Evolutionary conservation across 1,284 basidiomycete species (phyloP).

Genomic region (Sanghuangporus sanghuang): DNA sequence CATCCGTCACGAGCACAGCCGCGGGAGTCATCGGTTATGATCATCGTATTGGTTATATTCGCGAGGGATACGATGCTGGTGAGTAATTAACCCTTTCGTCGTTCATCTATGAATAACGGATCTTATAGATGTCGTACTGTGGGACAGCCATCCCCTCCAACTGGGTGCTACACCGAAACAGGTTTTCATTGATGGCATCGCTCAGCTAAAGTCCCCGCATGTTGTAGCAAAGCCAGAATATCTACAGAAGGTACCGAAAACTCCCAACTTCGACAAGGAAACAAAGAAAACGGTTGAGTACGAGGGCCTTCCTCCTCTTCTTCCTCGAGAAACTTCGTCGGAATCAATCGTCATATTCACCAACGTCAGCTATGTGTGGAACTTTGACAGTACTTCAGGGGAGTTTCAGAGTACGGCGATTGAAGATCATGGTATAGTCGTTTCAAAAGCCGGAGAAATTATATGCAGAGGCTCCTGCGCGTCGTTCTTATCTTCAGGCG

Average conservation of each 20-base stretch:
- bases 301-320: constrained; percentile 24
- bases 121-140: constrained; percentile 39
- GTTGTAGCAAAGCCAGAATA: constrained; percentile 17
- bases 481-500: constrained; percentile 21
- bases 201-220: constrained; percentile 17
- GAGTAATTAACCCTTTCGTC: constrained; percentile 1
- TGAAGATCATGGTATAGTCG: constrained; percentile 29
- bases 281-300: constrained; percentile 22
- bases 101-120: background rate
- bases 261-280: constrained; percentile 23
- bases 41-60: constrained; percentile 48
- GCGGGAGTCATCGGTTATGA: constrained; percentile 43
- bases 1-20: constrained; percentile 42
- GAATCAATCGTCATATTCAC: constrained; percentile 47
- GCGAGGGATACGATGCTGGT: constrained; percentile 32
- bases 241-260: constrained; percentile 20
- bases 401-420: constrained; percentile 21
- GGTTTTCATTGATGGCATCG: constrained; percentile 22
- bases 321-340: constrained; percentile 5
- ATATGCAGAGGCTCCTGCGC: constrained; percentile 21
- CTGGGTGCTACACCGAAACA: constrained; percentile 37
- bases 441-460: constrained; percentile 39
- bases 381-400: constrained; percentile 25
- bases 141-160: constrained; percentile 46
- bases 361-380: constrained; percentile 50